Base-by-base conservation (phyloP, 1,284 basidiomycete species). In the Ustilago cynodontis region DNA sequence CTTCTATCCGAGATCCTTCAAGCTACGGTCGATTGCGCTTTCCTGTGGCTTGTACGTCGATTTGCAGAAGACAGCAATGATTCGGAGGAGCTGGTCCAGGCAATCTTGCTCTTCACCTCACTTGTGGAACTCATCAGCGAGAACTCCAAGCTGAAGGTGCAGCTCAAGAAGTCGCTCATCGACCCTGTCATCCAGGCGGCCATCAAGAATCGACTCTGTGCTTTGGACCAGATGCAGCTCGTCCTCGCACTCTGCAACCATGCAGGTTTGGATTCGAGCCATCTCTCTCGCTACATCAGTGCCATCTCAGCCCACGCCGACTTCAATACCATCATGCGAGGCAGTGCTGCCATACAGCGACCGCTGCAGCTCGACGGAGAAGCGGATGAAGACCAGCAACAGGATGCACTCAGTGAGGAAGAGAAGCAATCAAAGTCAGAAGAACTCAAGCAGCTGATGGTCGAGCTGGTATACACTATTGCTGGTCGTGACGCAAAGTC, bases 401-500 rank as follows among this genome's bases (percentile, higher is more conserved):
- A 4, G 1, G 65, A 52, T 10, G 49, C 37, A 7, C 22, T 52
- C 22, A 29, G 20, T 9, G 60, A 59, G 2, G 35, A 55, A 35
- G 35, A 64, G 18, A 60, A 41, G 52, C 47, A 13, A 7, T 18
- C 41, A 18, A 33, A 41, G 10, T 54, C 67, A 11, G 58, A 61
- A 3, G 35, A 62, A 20, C 54, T 71, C 9, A 71, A 65, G 57
- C 52, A 67, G 13, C 49, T 65, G 1, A 22, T 93, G 39, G 86
- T 91, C 29, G 81, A 87, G 39, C 86, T 93, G 0, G 86, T 94
- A 1, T 88, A 90, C 60, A 86, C 87, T 1, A 88, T 95, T 3
- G 95, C 95, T 87, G 85, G 89, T 62, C 88, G 91, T 14, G 91
- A 94, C 80, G 92, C 93, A 0, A 87, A 88, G 20, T 93, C 93